A percentile compares a stretch with the other conserved stretches of the same genome.
These are phyloP conservation scores for Paulownia fortunei DNA, from an alignment of 257 asterid species.

Conservation along the genomic window DNA sequence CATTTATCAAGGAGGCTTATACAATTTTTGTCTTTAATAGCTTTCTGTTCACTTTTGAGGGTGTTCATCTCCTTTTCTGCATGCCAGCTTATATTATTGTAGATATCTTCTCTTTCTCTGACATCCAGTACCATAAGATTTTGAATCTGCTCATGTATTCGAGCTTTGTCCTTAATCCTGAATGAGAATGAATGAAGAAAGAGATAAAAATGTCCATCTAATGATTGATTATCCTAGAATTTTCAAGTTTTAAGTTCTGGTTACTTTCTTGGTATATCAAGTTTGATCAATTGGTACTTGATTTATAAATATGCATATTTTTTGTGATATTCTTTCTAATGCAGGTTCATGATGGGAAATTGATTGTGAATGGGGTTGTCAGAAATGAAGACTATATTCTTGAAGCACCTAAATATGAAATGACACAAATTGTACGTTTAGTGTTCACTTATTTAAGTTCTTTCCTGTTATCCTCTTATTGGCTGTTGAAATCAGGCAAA, in stretches of 20 bases:
- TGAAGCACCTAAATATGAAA: constrained; percentile 87
- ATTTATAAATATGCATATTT: neutral
- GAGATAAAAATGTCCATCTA: neutral
- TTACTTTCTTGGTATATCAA: neutral
- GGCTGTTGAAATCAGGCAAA: constrained; percentile 18
- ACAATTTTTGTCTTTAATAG: neutral
- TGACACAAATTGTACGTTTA: constrained; percentile 72
- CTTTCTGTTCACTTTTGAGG: neutral
- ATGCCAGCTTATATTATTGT: constrained; percentile 7
- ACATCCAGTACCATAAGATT: neutral
- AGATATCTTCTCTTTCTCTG: neutral
- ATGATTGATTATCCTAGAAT: neutral
- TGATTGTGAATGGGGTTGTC: constrained; percentile 85
- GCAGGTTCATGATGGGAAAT: constrained; percentile 92
- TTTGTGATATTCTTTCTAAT: constrained; percentile 29
- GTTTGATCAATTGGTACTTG: neutral
- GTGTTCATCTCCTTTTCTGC: neutral
- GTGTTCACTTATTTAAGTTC: constrained; percentile 10
- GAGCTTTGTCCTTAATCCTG: neutral
- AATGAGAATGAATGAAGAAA: neutral
- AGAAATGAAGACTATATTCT: constrained; percentile 73
- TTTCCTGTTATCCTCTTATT: neutral
- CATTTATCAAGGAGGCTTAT: neutral
- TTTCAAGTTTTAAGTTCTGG: neutral
- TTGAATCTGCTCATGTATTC: neutral